phyloP scores from a whole-genome alignment of 2,329 filamentous ascomycete species.

The Ophiosphaerella korrae region DNA sequence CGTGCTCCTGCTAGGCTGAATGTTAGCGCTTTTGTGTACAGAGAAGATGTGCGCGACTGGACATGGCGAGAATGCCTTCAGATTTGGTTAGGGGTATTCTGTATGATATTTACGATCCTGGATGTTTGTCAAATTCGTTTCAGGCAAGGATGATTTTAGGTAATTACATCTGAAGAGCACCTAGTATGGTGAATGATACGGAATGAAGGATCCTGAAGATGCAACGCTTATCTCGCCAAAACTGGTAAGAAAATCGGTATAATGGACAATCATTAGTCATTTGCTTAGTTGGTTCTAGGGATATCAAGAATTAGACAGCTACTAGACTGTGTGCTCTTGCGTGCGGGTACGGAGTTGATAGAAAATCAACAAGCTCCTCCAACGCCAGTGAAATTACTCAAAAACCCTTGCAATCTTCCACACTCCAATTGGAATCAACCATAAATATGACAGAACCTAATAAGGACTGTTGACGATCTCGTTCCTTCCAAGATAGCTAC shows the following conservation, averaged over 20 bases:
- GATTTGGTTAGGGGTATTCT: too few relatives aligned
- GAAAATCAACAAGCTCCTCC: background rate
- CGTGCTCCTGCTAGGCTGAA: too few relatives aligned
- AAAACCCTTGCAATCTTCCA: background rate
- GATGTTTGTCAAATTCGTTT: too few relatives aligned
- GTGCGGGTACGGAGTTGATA: background rate
- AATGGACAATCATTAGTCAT: background rate
- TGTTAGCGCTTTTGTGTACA: too few relatives aligned
- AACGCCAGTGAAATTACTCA: background rate
- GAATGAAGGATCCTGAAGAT: too few relatives aligned
- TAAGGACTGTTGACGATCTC: conserved; percentile 82
- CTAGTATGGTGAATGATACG: too few relatives aligned
- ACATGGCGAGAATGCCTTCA: too few relatives aligned
- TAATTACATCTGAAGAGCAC: too few relatives aligned
- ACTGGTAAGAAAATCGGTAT: background rate
- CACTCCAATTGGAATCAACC: background rate
- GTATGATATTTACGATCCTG: too few relatives aligned
- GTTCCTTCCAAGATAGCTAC: conserved; percentile 76
- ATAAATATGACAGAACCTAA: conserved; percentile 30
- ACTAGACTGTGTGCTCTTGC: background rate
- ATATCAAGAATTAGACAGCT: background rate
- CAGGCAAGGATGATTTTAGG: too few relatives aligned
- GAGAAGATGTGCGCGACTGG: too few relatives aligned
- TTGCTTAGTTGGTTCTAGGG: conserved; percentile 5
- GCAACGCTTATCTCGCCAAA: too few relatives aligned